phyloP scores from a whole-genome alignment of 139 green algal species.

The Chlorella sorokiniana region DNA sequence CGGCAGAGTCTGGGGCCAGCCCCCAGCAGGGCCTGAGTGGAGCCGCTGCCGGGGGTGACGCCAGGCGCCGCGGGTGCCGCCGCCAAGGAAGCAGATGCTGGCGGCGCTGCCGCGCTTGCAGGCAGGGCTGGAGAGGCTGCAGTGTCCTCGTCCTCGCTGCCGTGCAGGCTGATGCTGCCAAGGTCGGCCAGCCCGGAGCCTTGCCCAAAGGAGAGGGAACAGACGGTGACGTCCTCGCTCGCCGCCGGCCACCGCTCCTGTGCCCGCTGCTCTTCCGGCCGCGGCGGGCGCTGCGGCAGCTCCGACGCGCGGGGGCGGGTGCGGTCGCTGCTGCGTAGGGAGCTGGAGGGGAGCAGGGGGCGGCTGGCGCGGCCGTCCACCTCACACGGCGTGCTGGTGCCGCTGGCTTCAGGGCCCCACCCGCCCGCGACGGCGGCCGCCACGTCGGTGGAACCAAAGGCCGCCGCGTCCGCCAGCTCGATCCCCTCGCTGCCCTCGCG shows the following conservation, averaged over 20 bases:
- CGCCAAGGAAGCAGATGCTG: background rate
- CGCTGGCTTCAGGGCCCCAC: background rate
- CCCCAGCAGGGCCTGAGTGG: background rate
- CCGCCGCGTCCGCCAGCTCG: background rate
- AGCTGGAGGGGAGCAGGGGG: background rate
- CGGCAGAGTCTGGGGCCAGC: background rate
- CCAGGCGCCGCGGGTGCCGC: too few relatives aligned
- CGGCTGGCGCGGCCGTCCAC: background rate
- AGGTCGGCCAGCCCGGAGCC: background rate
- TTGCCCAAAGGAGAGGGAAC: slow-evolving; percentile 15
- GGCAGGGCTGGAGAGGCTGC: background rate
- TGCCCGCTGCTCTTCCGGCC: background rate
- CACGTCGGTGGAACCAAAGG: background rate
- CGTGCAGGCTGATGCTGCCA: slow-evolving; percentile 21
- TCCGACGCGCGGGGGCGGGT: too few relatives aligned
- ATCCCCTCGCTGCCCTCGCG: background rate
- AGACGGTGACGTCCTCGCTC: background rate
- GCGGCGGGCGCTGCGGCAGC: too few relatives aligned
- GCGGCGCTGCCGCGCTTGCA: background rate
- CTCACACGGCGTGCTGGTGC: background rate
- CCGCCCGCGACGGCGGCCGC: background rate
- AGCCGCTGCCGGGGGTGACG: background rate
- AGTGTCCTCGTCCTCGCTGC: background rate
- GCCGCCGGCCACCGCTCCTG: background rate
- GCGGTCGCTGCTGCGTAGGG: slow-evolving; percentile 22